Evolutionary conservation across 345 rosid species (phyloP).

Genomic region (Brassica juncea): DNA sequence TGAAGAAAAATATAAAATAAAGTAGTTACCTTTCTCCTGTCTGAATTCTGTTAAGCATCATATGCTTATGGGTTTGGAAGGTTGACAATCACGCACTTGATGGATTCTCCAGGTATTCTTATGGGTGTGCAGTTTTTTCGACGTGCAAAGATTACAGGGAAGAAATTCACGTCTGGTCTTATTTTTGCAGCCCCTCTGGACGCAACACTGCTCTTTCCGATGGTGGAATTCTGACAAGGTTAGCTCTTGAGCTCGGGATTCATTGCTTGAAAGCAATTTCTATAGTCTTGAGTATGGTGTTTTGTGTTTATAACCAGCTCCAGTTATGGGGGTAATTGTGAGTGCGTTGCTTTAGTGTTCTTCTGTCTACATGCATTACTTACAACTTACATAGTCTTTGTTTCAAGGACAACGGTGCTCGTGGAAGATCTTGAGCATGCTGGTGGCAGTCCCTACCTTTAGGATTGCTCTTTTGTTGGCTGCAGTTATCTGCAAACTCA

Average conservation of each 20-base stretch:
- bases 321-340: background rate
- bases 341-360: background rate
- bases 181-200: background rate
- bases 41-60: too few relatives aligned
- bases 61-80: too few relatives aligned
- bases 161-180: background rate
- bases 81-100: too few relatives aligned
- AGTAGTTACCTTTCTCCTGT: too few relatives aligned
- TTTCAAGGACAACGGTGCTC: slow-evolving; percentile 46
- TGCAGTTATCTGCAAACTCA: slow-evolving; percentile 44
- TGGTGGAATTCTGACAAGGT: background rate
- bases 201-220: background rate
- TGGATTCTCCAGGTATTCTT: too few relatives aligned
- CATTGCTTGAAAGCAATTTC: background rate
- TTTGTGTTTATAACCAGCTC: background rate
- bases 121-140: background rate
- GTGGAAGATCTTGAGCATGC: slow-evolving; percentile 51
- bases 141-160: background rate
- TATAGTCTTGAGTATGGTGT: background rate
- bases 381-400: background rate
- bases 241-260: background rate
- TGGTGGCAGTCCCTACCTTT: slow-evolving; percentile 48
- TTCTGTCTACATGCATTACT: background rate
- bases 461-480: slow-evolving; percentile 60
- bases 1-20: too few relatives aligned